Base-by-base conservation (phyloP, 2,329 filamentous ascomycete species). In the Venturiaceae sp. region DNA sequence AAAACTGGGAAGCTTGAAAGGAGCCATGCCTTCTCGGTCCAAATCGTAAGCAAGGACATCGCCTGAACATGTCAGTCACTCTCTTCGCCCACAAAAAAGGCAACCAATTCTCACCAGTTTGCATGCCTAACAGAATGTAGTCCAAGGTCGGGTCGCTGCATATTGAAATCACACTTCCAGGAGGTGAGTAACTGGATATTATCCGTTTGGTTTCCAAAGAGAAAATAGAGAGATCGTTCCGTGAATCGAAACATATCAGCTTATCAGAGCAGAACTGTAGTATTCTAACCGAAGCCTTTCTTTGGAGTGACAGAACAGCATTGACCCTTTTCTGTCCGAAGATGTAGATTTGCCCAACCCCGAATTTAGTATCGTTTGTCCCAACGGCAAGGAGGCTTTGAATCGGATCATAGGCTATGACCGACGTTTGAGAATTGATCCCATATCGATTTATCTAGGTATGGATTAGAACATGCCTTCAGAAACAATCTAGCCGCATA, bases 21-120 rank as follows among this genome's bases (percentile, higher is more conserved):
- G 83, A 14, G 90, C 84, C 60, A 94, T 75, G 32, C 79, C 78
- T 68, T 90, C 85, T 60, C 92, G 82, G 68, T 97, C 94, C 58
- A 99, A 78, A 70, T 99, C 94, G 69, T 92, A 99, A n/a, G 90
- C 90, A 60, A 92, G 80, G 11, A 97, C 79, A 60, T 97, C 92
- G 61, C 92, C 82, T 76, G 65, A 53, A 13, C 23, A 26, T 28
- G 53, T 39, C 34, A 62, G 28, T 28, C 41, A 13, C 19, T 23
- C 9, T 30, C 14, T 23, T 39, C 16, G 3, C 39, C 19, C 6
- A 23, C 21, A 21, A 34, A 58, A 14, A 8, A 5, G 9, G 33
- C 16, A 58, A 30, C 41, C 28, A 33, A 26, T 54, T 69, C 71
- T 33, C 64, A 80, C 79, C 91, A 67, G 82, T 88, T 63, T 88